phyloP scores from a whole-genome alignment of 495 filamentous ascomycete genomes.

The Neurospora sp. region DNA sequence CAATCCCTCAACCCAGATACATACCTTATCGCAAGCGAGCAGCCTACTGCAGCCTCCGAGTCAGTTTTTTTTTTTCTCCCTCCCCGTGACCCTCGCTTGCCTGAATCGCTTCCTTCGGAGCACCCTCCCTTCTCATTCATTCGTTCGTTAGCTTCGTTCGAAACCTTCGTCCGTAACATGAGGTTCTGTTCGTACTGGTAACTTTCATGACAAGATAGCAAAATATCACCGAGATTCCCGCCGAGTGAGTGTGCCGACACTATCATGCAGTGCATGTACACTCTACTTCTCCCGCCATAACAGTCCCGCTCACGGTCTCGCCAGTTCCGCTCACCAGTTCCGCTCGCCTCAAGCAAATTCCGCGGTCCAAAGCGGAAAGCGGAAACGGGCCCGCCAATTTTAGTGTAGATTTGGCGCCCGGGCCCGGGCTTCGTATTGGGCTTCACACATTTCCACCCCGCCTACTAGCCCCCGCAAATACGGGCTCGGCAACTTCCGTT shows the following conservation, averaged over 20 bases:
- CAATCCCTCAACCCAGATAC: neutral
- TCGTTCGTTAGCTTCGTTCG: neutral
- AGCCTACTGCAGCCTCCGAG: neutral
- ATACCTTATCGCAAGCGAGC: neutral
- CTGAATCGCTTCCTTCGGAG: neutral
- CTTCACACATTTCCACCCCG: neutral
- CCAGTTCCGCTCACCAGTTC: neutral
- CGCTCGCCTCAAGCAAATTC: neutral
- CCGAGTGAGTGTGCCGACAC: too few species aligned
- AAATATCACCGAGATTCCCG: too few species aligned
- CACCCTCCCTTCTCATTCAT: neutral
- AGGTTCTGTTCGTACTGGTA: too few species aligned
- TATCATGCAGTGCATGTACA: too few species aligned
- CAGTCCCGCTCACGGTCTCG: too few species aligned
- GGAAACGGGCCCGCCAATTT: neutral
- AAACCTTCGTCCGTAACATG: neutral
- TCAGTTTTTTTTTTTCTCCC: neutral
- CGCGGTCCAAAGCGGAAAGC: neutral
- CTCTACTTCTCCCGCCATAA: too few species aligned
- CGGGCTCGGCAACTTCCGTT: neutral
- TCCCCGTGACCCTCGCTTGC: neutral
- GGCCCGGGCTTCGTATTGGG: neutral
- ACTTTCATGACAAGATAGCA: too few species aligned
- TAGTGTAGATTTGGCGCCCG: neutral
- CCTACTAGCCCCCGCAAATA: neutral